These are phyloP conservation scores for Geoglossum glabrum DNA, from an alignment of 495 filamentous ascomycete species.

Conservation along the genomic window DNA sequence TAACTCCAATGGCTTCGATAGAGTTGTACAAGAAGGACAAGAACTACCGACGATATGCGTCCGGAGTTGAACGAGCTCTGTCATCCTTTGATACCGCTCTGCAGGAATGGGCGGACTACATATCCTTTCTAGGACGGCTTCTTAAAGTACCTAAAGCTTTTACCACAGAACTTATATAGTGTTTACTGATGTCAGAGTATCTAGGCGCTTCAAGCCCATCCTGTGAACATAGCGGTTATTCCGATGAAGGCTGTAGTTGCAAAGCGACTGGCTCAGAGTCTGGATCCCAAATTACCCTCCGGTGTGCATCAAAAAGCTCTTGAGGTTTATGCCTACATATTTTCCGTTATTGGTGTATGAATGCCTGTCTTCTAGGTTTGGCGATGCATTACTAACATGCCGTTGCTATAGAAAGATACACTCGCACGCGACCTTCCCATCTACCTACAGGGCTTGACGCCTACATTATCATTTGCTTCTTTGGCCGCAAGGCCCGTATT, in stretches of 20 bases:
- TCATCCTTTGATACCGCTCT: constrained; percentile 79
- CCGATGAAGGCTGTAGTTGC: constrained; percentile 72
- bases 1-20: constrained; percentile 13
- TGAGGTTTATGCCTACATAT: constrained; percentile 82
- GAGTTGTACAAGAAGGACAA: constrained; percentile 69
- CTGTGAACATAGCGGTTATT: constrained; percentile 45
- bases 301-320: constrained; percentile 97
- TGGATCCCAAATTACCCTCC: constrained; percentile 81
- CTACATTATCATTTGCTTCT: constrained; percentile 82
- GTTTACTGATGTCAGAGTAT: constrained; percentile 7
- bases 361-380: constrained; percentile 12
- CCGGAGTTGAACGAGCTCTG: constrained; percentile 68
- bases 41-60: constrained; percentile 75
- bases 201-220: constrained; percentile 76
- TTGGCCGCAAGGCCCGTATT: constrained; percentile 70
- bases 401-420: constrained; percentile 31
- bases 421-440: constrained; percentile 63
- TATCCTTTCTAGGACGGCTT: constrained; percentile 81
- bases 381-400: background rate
- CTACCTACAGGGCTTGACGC: constrained; percentile 74
- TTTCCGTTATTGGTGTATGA: constrained; percentile 47
- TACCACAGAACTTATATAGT: constrained; percentile 5
- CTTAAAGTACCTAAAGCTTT: constrained; percentile 42
- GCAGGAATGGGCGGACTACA: constrained; percentile 99
- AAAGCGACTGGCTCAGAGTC: constrained; percentile 81